Evolutionary conservation across 1,284 basidiomycete species (phyloP).

Genomic region (Puccinia polysora): DNA sequence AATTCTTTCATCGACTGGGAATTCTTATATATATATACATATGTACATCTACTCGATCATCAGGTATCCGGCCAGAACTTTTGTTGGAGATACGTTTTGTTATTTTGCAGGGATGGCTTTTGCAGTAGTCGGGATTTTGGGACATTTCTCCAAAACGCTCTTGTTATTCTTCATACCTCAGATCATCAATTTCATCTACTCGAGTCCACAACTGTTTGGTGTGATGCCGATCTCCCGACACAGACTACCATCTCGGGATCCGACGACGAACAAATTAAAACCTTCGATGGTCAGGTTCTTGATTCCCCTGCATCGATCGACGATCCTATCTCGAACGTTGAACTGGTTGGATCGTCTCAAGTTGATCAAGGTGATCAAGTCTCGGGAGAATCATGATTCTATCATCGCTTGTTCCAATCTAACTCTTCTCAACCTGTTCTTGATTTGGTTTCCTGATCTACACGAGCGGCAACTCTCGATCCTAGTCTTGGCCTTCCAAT

Average conservation of each 20-base stretch:
- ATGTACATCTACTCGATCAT: too few relatives aligned
- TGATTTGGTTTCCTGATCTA: constrained; percentile 74
- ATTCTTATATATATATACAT: background rate
- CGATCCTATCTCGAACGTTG: constrained; percentile 52
- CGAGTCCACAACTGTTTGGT: constrained; percentile 89
- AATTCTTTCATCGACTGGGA: too few relatives aligned
- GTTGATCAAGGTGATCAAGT: constrained; percentile 51
- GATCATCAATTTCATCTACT: constrained; percentile 93
- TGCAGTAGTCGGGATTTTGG: constrained; percentile 88
- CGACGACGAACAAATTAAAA: constrained; percentile 62
- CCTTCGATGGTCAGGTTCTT: constrained; percentile 67
- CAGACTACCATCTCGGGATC: constrained; percentile 77
- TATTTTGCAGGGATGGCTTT: constrained; percentile 98
- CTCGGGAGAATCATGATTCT: constrained; percentile 41
- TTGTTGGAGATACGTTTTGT: constrained; percentile 95
- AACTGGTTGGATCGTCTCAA: constrained; percentile 65
- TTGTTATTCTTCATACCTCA: constrained; percentile 96
- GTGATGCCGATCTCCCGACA: constrained; percentile 90
- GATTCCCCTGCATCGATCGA: background rate
- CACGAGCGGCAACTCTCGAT: constrained; percentile 13
- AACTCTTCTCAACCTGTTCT: constrained; percentile 77
- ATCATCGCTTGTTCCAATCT: constrained; percentile 74
- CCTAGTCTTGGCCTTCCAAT: constrained; percentile 66
- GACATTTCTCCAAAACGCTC: constrained; percentile 94
- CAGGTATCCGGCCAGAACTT: constrained; percentile 91